A percentile compares a stretch with the other conserved stretches of the same genome.
phyloP scores from a whole-genome alignment of 2,329 filamentous ascomycete genomes.

The Alternaria ventricosa region DNA sequence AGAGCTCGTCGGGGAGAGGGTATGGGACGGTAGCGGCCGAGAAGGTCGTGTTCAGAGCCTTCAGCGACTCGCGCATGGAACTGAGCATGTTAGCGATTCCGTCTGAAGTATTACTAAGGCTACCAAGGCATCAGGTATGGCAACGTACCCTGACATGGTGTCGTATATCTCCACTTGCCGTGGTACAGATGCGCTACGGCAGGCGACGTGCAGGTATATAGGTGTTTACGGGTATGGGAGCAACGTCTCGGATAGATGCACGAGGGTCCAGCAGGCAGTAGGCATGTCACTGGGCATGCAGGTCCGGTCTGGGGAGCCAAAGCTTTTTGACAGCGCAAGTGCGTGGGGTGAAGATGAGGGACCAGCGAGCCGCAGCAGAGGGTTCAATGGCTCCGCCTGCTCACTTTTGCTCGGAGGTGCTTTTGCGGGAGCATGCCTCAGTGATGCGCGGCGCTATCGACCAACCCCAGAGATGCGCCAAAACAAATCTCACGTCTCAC shows the following conservation, averaged over 20 bases:
- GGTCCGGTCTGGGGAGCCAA: slow-evolving; percentile 4
- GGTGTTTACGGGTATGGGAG: neutral
- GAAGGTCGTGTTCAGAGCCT: slow-evolving; percentile 54
- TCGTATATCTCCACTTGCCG: slow-evolving; percentile 6
- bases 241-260: neutral
- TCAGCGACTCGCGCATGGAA: slow-evolving; percentile 58
- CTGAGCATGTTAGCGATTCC: slow-evolving; percentile 46
- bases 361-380: slow-evolving; percentile 3
- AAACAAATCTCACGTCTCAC: slow-evolving; percentile 14
- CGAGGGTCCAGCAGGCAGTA: neutral
- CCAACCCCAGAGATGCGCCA: slow-evolving; percentile 12
- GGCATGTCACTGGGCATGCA: slow-evolving; percentile 21
- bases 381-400: slow-evolving; percentile 5
- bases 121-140: neutral
- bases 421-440: slow-evolving; percentile 19
- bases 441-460: slow-evolving; percentile 3
- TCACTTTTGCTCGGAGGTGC: slow-evolving; percentile 12
- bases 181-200: slow-evolving; percentile 7
- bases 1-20: slow-evolving; percentile 71
- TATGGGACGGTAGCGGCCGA: slow-evolving; percentile 49
- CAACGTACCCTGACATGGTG: slow-evolving; percentile 35
- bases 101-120: slow-evolving; percentile 7
- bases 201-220: neutral
- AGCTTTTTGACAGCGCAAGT: slow-evolving; percentile 16
- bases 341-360: slow-evolving; percentile 26